These are phyloP conservation scores for Lobosporangium transversale DNA, from an alignment of 192 early-diverging fungal genomes.

Conservation along the genomic window DNA sequence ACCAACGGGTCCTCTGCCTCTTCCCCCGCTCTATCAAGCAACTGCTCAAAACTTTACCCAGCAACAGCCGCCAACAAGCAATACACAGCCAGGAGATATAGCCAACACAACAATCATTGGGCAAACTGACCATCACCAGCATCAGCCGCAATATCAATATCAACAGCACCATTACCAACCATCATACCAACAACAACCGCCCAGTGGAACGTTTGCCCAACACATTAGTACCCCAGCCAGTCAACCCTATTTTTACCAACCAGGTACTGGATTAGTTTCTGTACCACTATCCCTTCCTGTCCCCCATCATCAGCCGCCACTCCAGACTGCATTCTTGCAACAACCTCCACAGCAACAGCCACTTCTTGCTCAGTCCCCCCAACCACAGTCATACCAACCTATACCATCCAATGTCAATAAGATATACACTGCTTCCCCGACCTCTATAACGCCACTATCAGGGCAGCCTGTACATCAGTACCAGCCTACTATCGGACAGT, in stretches of 20 bases:
- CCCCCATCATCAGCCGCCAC: background rate
- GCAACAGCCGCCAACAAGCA: too few relatives aligned
- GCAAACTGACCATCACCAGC: constrained; percentile 12
- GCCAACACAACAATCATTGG: too few relatives aligned
- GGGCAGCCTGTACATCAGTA: constrained; percentile 2
- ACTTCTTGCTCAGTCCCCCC: background rate
- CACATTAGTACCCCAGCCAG: constrained; percentile 14
- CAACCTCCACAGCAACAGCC: constrained; percentile 5
- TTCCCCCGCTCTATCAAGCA: background rate
- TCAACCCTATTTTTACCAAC: constrained; percentile 42
- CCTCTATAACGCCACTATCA: background rate
- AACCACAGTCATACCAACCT: background rate
- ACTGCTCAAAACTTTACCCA: background rate
- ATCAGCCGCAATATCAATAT: constrained; percentile 6
- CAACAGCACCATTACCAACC: constrained; percentile 12
- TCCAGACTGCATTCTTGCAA: background rate
- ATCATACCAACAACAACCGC: constrained; percentile 7
- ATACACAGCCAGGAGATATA: too few relatives aligned
- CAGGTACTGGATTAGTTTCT: constrained; percentile 43
- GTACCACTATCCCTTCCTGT: constrained; percentile 21
- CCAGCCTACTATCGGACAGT: background rate
- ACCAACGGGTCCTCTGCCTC: background rate
- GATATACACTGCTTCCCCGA: background rate
- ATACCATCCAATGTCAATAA: background rate
- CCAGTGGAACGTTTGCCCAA: background rate